Conservation (phyloP, 441 rosid genomes). For the Populus hybrid region DNA sequence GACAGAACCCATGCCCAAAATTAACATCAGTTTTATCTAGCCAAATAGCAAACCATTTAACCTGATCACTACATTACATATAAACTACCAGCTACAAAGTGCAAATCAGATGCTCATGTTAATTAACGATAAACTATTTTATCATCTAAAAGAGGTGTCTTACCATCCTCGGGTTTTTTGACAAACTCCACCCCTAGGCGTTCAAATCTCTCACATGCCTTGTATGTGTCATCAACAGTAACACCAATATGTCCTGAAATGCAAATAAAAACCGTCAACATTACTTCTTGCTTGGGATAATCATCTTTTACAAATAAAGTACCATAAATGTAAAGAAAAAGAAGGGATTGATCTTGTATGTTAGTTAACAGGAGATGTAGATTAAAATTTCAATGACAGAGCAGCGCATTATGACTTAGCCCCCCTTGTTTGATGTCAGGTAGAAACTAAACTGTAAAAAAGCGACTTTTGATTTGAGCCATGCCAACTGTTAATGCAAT, state of each 20-base stretch:
- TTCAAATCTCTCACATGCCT: conserved; percentile 92
- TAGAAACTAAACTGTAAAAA: neutral
- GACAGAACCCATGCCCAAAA: neutral
- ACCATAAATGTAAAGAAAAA: neutral
- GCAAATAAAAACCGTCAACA: neutral
- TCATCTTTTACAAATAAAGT: neutral
- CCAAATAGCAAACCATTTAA: neutral
- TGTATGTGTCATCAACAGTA: conserved; percentile 79
- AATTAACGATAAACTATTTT: neutral
- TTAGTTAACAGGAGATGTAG: neutral
- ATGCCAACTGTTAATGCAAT: neutral
- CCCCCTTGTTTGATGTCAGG: neutral
- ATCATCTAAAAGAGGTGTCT: conserved; percentile 1
- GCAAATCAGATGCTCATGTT: neutral
- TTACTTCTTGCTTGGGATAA: neutral
- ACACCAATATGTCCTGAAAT: conserved; percentile 81
- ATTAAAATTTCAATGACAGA: neutral
- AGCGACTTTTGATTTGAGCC: neutral
- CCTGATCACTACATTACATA: neutral
- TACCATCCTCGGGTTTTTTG: conserved; percentile 80
- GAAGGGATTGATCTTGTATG: neutral
- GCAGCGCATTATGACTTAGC: neutral
- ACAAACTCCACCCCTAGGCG: conserved; percentile 79
- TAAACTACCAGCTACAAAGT: neutral
- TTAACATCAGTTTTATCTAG: neutral